A percentile compares a stretch with the other conserved stretches of the same genome.
Evolutionary conservation across 441 rosid species (phyloP).

Genomic region (Pelargonium citronellum): DNA sequence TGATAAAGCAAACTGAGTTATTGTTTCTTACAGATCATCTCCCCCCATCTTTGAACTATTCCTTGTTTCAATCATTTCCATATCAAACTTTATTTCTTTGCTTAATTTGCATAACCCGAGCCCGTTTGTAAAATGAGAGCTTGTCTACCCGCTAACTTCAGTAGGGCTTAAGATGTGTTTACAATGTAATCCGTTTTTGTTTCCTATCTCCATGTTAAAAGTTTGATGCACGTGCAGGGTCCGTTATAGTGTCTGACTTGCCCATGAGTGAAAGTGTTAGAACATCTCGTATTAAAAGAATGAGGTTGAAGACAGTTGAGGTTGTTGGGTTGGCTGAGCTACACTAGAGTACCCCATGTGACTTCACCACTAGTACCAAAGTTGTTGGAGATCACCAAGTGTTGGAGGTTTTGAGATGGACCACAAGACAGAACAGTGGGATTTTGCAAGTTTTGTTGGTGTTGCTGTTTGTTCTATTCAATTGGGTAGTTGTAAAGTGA

Average conservation of each 20-base stretch:
- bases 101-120: background rate
- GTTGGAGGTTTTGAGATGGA: background rate
- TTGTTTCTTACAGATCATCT: constrained; percentile 16
- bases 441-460: background rate
- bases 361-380: background rate
- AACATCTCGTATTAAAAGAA: too few species aligned
- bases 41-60: constrained; percentile 15
- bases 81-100: background rate
- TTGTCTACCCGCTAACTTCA: too few species aligned
- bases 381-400: background rate
- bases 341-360: too few species aligned
- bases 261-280: too few species aligned
- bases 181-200: too few species aligned
- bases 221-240: too few species aligned
- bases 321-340: too few species aligned
- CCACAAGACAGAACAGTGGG: background rate
- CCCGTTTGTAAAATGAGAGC: too few species aligned
- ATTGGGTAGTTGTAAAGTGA: constrained; percentile 13
- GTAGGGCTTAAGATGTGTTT: too few species aligned
- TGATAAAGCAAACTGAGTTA: constrained; percentile 24
- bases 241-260: too few species aligned
- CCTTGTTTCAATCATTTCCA: constrained; percentile 3
- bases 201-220: too few species aligned
- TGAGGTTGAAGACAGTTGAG: too few species aligned
- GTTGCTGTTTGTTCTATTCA: background rate